Percentiles rank a stretch among this genome's conserved stretches.
These are phyloP conservation scores for Amaranthus cruentus DNA, from an alignment of 148 eudicot genomes.

Conservation along the genomic window DNA sequence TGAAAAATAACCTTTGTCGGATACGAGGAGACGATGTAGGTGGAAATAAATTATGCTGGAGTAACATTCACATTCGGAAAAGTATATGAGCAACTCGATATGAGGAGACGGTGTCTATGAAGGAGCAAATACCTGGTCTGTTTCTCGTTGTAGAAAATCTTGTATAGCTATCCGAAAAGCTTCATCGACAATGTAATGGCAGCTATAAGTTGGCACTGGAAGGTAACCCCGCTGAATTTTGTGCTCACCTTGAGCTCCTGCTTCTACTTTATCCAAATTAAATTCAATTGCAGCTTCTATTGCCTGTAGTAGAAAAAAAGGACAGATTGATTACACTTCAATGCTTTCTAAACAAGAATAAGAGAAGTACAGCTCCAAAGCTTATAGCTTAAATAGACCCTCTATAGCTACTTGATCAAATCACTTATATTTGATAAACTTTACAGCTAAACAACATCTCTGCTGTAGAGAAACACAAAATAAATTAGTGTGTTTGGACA, in stretches of 20 bases:
- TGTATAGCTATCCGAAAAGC: constrained; percentile 60
- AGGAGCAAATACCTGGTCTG: constrained; percentile 54
- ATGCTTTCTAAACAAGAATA: not conserved
- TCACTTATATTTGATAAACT: too few relatives aligned
- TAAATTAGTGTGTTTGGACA: too few relatives aligned
- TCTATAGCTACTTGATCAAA: too few relatives aligned
- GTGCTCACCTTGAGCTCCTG: constrained; percentile 99
- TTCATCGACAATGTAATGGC: constrained; percentile 74
- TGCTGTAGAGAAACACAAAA: too few relatives aligned
- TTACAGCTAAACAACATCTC: too few relatives aligned
- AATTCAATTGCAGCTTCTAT: constrained; percentile 97
- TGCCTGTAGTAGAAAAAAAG: constrained; percentile 44
- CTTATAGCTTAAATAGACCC: too few relatives aligned
- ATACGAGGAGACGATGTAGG: not conserved
- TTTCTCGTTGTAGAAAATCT: constrained; percentile 72
- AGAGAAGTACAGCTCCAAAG: too few relatives aligned
- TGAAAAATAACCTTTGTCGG: too few relatives aligned
- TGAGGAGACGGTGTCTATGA: not conserved
- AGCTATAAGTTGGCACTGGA: constrained; percentile 84
- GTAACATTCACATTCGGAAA: not conserved
- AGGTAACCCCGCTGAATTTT: constrained; percentile 94
- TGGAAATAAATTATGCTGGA: not conserved
- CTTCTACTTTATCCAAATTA: constrained; percentile 87
- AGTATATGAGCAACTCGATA: not conserved
- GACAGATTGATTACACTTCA: constrained; percentile 8